Conservation (phyloP, 2,329 filamentous ascomycete genomes). For the Epichloe elymi region DNA sequence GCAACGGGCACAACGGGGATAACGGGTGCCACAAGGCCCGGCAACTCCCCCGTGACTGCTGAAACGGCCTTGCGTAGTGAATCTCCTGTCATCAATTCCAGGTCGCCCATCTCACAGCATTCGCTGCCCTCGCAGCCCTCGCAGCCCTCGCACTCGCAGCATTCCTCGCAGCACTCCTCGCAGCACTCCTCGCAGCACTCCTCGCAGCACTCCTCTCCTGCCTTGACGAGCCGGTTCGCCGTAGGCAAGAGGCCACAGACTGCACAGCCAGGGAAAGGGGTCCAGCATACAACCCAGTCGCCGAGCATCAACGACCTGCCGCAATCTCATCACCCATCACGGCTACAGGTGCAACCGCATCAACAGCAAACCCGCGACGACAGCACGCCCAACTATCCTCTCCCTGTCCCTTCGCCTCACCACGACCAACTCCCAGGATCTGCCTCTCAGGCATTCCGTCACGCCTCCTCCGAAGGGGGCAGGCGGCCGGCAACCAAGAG, state of each 20-base stretch:
- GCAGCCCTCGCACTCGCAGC: conserved; percentile 13
- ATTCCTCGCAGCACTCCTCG: neutral
- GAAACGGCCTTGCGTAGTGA: conserved; percentile 4
- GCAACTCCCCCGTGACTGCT: conserved; percentile 1
- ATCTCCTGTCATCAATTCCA: conserved; percentile 10
- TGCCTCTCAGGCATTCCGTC: conserved; percentile 6
- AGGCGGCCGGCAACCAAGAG: conserved; percentile 28
- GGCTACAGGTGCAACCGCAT: conserved; percentile 9
- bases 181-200: neutral
- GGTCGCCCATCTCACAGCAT: conserved; percentile 24
- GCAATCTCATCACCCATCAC: conserved; percentile 6
- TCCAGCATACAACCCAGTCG: conserved; percentile 4
- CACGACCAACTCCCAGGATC: conserved; percentile 1
- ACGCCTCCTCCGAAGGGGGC: neutral
- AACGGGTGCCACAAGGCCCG: neutral
- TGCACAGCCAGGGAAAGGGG: conserved; percentile 10
- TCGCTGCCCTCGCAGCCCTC: neutral
- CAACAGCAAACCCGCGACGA: conserved; percentile 14
- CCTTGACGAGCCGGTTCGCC: conserved; percentile 29
- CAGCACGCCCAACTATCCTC: conserved; percentile 10
- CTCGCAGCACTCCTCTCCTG: conserved; percentile 21
- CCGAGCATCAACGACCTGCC: conserved; percentile 10
- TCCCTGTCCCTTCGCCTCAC: conserved; percentile 13
- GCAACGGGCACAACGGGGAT: neutral
- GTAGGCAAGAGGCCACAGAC: conserved; percentile 14